Evolutionary conservation across 2,329 filamentous ascomycete genomes (phyloP).

Genomic region (Scortechinia acanthostroma): DNA sequence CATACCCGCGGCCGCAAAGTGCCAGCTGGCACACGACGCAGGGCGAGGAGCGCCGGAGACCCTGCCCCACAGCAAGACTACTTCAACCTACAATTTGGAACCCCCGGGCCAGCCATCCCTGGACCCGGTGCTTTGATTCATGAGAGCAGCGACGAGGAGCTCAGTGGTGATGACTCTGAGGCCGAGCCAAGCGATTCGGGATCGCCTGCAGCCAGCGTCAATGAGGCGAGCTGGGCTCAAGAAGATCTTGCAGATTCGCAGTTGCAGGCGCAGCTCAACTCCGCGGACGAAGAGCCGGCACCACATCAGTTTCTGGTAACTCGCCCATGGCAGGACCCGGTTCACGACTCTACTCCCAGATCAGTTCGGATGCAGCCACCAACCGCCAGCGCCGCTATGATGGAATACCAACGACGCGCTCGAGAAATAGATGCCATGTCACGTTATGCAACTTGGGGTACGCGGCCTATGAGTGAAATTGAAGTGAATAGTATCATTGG

Average conservation of each 20-base stretch:
- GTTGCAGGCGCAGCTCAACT: too few relatives aligned
- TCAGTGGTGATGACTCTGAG: slow-evolving; percentile 19
- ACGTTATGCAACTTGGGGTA: slow-evolving; percentile 63
- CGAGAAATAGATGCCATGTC: slow-evolving; percentile 49
- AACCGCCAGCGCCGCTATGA: slow-evolving; percentile 44
- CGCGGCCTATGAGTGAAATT: slow-evolving; percentile 57
- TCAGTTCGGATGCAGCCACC: slow-evolving; percentile 32
- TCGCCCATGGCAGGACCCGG: slow-evolving; percentile 39
- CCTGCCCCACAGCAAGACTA: slow-evolving; percentile 1
- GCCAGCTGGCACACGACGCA: slow-evolving; percentile 6
- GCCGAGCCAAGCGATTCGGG: slow-evolving; percentile 5
- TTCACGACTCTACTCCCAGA: slow-evolving; percentile 32
- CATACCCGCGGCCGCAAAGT: slow-evolving; percentile 7
- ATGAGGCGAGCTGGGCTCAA: too few relatives aligned
- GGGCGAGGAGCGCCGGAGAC: slow-evolving; percentile 3
- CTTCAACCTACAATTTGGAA: neutral
- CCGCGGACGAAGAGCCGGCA: slow-evolving; percentile 34
- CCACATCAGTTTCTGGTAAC: slow-evolving; percentile 37
- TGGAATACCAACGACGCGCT: slow-evolving; percentile 38
- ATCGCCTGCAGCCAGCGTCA: neutral
- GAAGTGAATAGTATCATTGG: slow-evolving; percentile 51
- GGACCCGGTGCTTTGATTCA: slow-evolving; percentile 38
- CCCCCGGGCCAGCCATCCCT: slow-evolving; percentile 29
- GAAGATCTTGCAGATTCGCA: too few relatives aligned
- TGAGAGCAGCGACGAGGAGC: slow-evolving; percentile 24